A percentile compares a stretch with the other conserved stretches of the same genome.
Evolutionary conservation across 2,329 filamentous ascomycete genomes (phyloP).

Genomic region (Verticillium tricorpus): DNA sequence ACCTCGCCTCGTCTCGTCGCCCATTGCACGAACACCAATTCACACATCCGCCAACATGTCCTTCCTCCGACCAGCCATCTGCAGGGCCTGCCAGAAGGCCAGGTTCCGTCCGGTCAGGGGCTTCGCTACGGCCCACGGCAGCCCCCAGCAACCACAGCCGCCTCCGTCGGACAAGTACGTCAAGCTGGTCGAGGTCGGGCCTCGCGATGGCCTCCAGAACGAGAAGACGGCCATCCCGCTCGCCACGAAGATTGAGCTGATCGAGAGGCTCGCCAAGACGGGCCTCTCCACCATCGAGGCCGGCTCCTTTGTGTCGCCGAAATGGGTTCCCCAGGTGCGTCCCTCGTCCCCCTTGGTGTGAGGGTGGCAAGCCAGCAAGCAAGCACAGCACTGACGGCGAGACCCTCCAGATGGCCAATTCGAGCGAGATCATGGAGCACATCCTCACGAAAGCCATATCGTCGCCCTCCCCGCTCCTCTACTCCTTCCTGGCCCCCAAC

Average conservation of each 20-base stretch:
- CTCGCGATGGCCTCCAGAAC: slow-evolving; percentile 83
- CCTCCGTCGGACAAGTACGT: slow-evolving; percentile 37
- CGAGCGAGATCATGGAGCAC: slow-evolving; percentile 67
- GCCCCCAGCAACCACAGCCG: slow-evolving; percentile 12
- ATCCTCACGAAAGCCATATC: slow-evolving; percentile 54
- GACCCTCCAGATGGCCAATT: slow-evolving; percentile 66
- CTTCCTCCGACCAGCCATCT: slow-evolving; percentile 30
- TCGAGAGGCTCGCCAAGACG: slow-evolving; percentile 62
- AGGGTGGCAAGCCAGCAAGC: neutral
- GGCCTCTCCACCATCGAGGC: slow-evolving; percentile 73
- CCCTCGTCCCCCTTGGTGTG: neutral
- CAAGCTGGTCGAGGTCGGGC: slow-evolving; percentile 76
- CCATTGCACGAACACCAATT: neutral
- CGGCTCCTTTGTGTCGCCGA: slow-evolving; percentile 77
- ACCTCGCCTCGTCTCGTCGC: neutral
- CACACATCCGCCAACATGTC: slow-evolving; percentile 21
- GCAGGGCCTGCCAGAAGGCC: slow-evolving; percentile 32
- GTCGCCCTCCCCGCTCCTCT: slow-evolving; percentile 56
- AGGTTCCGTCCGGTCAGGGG: slow-evolving; percentile 23
- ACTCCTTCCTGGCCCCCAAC: slow-evolving; percentile 80
- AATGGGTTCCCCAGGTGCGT: slow-evolving; percentile 75
- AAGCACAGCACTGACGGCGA: neutral
- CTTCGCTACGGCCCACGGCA: slow-evolving; percentile 34
- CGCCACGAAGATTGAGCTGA: slow-evolving; percentile 71
- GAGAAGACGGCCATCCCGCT: slow-evolving; percentile 69